phyloP scores from a whole-genome alignment of 1,284 basidiomycete genomes.

The Moesziomyces antarcticus region DNA sequence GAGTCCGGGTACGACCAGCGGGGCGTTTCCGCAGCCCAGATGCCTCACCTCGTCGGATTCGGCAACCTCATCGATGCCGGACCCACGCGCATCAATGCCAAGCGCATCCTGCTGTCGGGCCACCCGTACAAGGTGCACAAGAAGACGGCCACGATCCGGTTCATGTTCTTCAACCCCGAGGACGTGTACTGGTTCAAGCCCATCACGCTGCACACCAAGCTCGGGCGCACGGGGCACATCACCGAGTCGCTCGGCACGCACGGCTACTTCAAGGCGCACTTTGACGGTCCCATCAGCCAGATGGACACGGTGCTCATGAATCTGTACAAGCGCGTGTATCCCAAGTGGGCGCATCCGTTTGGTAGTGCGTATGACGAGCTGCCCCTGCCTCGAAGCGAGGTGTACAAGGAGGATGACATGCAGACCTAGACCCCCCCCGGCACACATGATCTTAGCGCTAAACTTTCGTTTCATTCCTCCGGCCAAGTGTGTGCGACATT shows the following conservation, averaged over 20 bases:
- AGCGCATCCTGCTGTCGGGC: constrained; percentile 91
- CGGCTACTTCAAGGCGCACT: constrained; percentile 94
- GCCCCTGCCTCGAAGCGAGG: constrained; percentile 33
- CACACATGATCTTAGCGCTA: too few relatives aligned
- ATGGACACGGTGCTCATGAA: constrained; percentile 74
- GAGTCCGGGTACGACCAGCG: constrained; percentile 62
- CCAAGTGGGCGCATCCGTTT: constrained; percentile 74
- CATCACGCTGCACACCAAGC: constrained; percentile 91
- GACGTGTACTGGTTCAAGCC: constrained; percentile 94
- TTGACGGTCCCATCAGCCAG: constrained; percentile 92
- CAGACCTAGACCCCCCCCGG: too few relatives aligned
- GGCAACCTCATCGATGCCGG: constrained; percentile 84
- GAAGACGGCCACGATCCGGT: constrained; percentile 95
- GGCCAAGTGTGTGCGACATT: too few relatives aligned
- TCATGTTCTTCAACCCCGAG: constrained; percentile 98
- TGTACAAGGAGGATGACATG: background rate
- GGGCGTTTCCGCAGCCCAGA: constrained; percentile 61
- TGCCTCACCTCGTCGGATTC: constrained; percentile 82
- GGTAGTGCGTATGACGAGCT: constrained; percentile 20
- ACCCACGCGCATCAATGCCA: constrained; percentile 89
- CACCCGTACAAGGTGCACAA: constrained; percentile 98
- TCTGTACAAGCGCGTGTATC: constrained; percentile 77
- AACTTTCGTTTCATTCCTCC: too few relatives aligned
- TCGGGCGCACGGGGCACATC: constrained; percentile 88
- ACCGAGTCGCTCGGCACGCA: constrained; percentile 95